These are phyloP conservation scores for Magnusiomyces magnusii DNA, from an alignment of 1,139 yeast genomes.

Conservation along the genomic window DNA sequence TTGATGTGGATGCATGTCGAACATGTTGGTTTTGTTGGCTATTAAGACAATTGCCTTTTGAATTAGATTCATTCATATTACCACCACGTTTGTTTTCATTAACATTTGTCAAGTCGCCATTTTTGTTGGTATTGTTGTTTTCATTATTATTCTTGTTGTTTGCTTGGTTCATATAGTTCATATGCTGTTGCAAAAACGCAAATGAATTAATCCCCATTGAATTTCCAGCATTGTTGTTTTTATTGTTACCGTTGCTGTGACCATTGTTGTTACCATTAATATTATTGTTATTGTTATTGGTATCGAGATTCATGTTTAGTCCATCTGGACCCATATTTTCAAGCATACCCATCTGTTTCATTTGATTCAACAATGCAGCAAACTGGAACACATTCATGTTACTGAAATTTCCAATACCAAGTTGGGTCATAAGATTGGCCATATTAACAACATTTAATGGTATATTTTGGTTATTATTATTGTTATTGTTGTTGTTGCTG, in stretches of 20 bases:
- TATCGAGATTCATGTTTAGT: not conserved
- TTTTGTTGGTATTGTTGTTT: not conserved
- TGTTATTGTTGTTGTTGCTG: not conserved
- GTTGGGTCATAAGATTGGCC: not conserved
- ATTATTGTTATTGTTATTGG: not conserved
- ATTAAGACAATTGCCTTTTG: not conserved
- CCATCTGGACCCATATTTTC: not conserved
- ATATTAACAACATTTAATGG: not conserved
- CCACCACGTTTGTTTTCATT: not conserved
- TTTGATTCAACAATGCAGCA: not conserved
- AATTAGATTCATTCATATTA: not conserved
- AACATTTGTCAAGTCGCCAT: not conserved
- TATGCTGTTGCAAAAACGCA: not conserved
- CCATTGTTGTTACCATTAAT: not conserved
- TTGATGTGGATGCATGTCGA: not conserved
- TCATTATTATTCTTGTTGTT: not conserved
- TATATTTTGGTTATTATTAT: not conserved
- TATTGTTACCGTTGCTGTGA: not conserved
- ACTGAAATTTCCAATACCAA: not conserved
- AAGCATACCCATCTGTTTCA: not conserved
- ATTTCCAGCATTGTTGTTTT: too few species aligned
- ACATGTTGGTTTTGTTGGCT: not conserved
- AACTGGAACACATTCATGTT: not conserved
- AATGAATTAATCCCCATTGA: not conserved
- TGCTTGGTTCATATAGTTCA: not conserved